Evolutionary conservation across 495 filamentous ascomycete genomes (phyloP).

Genomic region (Platismatia glauca): DNA sequence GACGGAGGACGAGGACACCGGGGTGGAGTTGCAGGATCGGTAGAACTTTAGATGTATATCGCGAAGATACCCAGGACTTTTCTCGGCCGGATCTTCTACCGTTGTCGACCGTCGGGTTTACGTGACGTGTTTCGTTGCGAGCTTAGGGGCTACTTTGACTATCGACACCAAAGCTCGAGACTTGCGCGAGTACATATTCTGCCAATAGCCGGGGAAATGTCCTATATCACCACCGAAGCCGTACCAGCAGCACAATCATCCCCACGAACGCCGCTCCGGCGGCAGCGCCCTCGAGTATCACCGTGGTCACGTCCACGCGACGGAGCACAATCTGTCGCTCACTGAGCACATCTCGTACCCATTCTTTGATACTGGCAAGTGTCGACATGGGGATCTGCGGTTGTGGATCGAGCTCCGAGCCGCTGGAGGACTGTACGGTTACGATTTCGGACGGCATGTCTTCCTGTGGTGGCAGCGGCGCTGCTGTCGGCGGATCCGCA

Average conservation of each 20-base stretch:
- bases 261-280: slow-evolving; percentile 53
- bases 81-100: background rate
- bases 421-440: slow-evolving; percentile 1
- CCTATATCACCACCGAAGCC: background rate
- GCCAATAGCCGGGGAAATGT: background rate
- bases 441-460: background rate
- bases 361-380: slow-evolving; percentile 42
- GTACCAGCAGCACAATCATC: slow-evolving; percentile 12
- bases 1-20: slow-evolving; percentile 53
- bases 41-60: slow-evolving; percentile 14
- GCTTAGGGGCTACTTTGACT: background rate
- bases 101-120: background rate
- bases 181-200: background rate
- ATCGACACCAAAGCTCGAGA: background rate
- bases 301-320: slow-evolving; percentile 64
- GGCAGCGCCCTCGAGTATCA: slow-evolving; percentile 63
- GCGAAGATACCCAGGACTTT: background rate
- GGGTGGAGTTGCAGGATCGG: slow-evolving; percentile 54
- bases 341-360: slow-evolving; percentile 51
- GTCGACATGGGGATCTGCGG: slow-evolving; percentile 20
- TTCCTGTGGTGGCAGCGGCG: slow-evolving; percentile 10
- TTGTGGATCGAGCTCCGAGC: slow-evolving; percentile 14
- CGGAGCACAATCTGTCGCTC: slow-evolving; percentile 56
- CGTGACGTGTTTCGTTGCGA: background rate
- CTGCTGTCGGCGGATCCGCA: slow-evolving; percentile 4